Percentiles rank a stretch among this genome's conserved stretches.
These are phyloP conservation scores for Adansonia digitata DNA, from an alignment of 345 rosid genomes.

Conservation along the genomic window DNA sequence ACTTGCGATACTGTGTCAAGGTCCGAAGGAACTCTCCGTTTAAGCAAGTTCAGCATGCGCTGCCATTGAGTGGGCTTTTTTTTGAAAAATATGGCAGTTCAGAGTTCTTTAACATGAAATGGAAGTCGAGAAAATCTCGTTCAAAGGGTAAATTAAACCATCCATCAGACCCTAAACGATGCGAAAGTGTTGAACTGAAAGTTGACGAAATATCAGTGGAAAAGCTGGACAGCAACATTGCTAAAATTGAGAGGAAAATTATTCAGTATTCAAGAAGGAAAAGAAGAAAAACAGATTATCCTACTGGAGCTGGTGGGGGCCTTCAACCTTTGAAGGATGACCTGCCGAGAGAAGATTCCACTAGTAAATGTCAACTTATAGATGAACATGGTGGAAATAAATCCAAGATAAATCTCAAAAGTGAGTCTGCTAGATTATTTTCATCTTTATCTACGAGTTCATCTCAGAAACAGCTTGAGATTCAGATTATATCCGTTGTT, in stretches of 20 bases:
- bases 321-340: background rate
- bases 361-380: slow-evolving; percentile 13
- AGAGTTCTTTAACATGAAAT: slow-evolving; percentile 47
- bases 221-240: slow-evolving; percentile 20
- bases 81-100: slow-evolving; percentile 35
- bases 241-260: slow-evolving; percentile 46
- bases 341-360: slow-evolving; percentile 24
- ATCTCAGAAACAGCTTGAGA: slow-evolving; percentile 27
- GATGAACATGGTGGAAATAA: slow-evolving; percentile 8
- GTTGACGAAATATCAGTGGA: slow-evolving; percentile 21
- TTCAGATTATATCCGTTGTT: background rate
- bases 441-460: slow-evolving; percentile 12
- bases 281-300: slow-evolving; percentile 42
- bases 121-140: slow-evolving; percentile 75
- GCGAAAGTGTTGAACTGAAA: slow-evolving; percentile 34
- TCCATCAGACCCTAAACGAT: slow-evolving; percentile 26
- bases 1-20: slow-evolving; percentile 71
- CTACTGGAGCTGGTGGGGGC: slow-evolving; percentile 25
- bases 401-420: slow-evolving; percentile 12
- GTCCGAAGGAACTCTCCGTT: slow-evolving; percentile 64
- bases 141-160: slow-evolving; percentile 47
- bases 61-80: slow-evolving; percentile 72
- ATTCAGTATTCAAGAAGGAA: slow-evolving; percentile 82
- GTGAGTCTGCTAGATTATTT: slow-evolving; percentile 11
- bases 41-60: slow-evolving; percentile 69